phyloP scores from a whole-genome alignment of 495 filamentous ascomycete genomes.

The Penicillium flavigenum region DNA sequence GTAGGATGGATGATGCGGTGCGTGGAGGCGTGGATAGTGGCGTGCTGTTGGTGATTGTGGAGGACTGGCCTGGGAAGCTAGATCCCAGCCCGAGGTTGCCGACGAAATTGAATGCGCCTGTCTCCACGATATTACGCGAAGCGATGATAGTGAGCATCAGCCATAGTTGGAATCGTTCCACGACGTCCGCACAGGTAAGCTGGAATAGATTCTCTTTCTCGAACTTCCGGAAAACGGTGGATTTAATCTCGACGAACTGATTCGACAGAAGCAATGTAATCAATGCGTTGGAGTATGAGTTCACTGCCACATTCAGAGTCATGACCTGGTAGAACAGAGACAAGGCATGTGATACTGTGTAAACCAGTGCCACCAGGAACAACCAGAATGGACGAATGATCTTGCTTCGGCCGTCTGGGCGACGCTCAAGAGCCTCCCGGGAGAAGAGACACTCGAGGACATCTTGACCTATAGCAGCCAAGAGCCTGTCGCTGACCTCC shows the following conservation, averaged over 20 bases:
- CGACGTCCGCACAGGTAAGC: slow-evolving; percentile 91
- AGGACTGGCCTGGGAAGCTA: slow-evolving; percentile 29
- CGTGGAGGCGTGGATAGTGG: slow-evolving; percentile 49
- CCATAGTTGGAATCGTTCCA: slow-evolving; percentile 97
- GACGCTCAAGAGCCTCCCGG: slow-evolving; percentile 82
- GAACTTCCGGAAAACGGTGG: slow-evolving; percentile 94
- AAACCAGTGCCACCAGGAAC: slow-evolving; percentile 81
- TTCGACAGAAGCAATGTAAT: slow-evolving; percentile 89
- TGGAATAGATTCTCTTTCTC: slow-evolving; percentile 98
- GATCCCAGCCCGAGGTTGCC: slow-evolving; percentile 34
- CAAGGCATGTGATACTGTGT: slow-evolving; percentile 83
- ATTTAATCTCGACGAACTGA: slow-evolving; percentile 98
- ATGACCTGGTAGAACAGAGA: slow-evolving; percentile 96
- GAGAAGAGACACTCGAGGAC: slow-evolving; percentile 95
- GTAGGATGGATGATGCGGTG: slow-evolving; percentile 64
- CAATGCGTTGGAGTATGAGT: slow-evolving; percentile 96
- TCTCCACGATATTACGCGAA: slow-evolving; percentile 90
- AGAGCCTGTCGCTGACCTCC: slow-evolving; percentile 81
- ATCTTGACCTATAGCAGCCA: slow-evolving; percentile 91
- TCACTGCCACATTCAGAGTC: slow-evolving; percentile 95
- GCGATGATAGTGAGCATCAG: slow-evolving; percentile 95
- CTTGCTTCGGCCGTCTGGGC: slow-evolving; percentile 86
- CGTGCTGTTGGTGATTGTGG: slow-evolving; percentile 47
- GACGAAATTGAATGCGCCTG: slow-evolving; percentile 58
- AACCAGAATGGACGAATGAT: slow-evolving; percentile 87